Evolutionary conservation across 805 yeast species (phyloP).

Genomic region (Schwanniomyces vanrijiae): DNA sequence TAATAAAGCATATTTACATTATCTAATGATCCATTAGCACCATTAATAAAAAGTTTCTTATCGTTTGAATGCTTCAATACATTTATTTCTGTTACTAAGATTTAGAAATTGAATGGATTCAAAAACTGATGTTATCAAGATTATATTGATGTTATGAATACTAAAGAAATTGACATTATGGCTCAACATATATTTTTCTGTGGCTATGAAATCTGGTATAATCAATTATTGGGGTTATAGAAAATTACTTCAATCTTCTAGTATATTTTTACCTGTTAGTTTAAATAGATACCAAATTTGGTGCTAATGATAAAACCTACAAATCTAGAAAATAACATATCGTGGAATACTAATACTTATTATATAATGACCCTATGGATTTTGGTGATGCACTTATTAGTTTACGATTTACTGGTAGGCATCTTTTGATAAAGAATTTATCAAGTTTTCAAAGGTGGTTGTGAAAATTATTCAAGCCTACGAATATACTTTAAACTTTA

Average conservation of each 20-base stretch:
- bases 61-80: slow-evolving; percentile 11
- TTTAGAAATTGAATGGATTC: slow-evolving; percentile 14
- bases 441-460: slow-evolving; percentile 30
- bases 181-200: slow-evolving; percentile 11
- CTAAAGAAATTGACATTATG: slow-evolving; percentile 5
- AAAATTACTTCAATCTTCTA: slow-evolving; percentile 16
- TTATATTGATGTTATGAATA: slow-evolving; percentile 13
- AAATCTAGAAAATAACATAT: slow-evolving; percentile 14
- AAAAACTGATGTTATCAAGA: slow-evolving; percentile 16
- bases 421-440: slow-evolving; percentile 59
- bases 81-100: slow-evolving; percentile 15
- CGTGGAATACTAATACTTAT: slow-evolving; percentile 17
- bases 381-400: slow-evolving; percentile 55
- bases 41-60: slow-evolving; percentile 2
- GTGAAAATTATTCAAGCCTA: neutral
- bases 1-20: neutral
- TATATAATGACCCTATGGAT: slow-evolving; percentile 37
- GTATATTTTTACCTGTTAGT: slow-evolving; percentile 36
- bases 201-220: slow-evolving; percentile 15
- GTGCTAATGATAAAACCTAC: slow-evolving; percentile 11
- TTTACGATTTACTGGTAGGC: slow-evolving; percentile 52
- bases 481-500: neutral
- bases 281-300: slow-evolving; percentile 44
- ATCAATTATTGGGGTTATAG: slow-evolving; percentile 22
- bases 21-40: slow-evolving; percentile 3